A percentile compares a stretch with the other conserved stretches of the same genome.
These are phyloP conservation scores for Pascua sp. DNA, from an alignment of 1,284 basidiomycete genomes.

Conservation along the genomic window DNA sequence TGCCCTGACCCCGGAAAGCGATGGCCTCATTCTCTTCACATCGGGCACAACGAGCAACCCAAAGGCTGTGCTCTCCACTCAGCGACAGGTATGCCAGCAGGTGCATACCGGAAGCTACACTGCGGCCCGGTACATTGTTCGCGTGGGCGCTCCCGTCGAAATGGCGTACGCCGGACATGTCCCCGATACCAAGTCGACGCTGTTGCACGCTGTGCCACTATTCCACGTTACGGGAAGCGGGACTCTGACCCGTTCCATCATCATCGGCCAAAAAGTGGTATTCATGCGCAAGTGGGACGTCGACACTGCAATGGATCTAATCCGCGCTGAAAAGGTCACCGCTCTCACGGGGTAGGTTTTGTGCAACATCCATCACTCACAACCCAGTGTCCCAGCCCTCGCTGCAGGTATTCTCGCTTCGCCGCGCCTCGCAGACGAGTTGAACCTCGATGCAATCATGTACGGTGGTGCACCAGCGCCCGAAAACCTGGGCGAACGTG, in stretches of 20 bases:
- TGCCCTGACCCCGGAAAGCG: conserved; percentile 31
- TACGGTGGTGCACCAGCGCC: conserved; percentile 42
- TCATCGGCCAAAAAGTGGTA: conserved; percentile 36
- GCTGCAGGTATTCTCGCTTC: conserved; percentile 32
- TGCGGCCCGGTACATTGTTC: conserved; percentile 2
- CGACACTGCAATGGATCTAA: conserved; percentile 28
- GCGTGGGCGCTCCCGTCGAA: conserved; percentile 24
- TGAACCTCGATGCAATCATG: conserved; percentile 30
- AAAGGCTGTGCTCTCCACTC: conserved; percentile 40
- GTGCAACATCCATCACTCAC: conserved; percentile 29
- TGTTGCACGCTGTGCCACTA: conserved; percentile 38
- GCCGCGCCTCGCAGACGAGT: conserved; percentile 25
- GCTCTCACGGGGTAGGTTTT: conserved; percentile 28
- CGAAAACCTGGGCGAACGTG: conserved; percentile 25
- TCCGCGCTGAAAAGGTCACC: conserved; percentile 28
- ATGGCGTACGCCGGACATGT: conserved; percentile 19
- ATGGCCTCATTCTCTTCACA: conserved; percentile 42
- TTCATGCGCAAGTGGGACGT: conserved; percentile 35
- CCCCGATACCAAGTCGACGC: conserved; percentile 13
- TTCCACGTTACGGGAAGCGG: conserved; percentile 43
- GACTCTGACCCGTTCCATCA: conserved; percentile 17
- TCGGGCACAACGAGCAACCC: conserved; percentile 33
- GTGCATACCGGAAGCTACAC: conserved; percentile 25
- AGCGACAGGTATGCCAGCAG: conserved; percentile 34
- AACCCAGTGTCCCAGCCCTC: conserved; percentile 41